Base-by-base conservation (phyloP, 495 filamentous ascomycete species). In the Aspergillus egyptiacus region DNA sequence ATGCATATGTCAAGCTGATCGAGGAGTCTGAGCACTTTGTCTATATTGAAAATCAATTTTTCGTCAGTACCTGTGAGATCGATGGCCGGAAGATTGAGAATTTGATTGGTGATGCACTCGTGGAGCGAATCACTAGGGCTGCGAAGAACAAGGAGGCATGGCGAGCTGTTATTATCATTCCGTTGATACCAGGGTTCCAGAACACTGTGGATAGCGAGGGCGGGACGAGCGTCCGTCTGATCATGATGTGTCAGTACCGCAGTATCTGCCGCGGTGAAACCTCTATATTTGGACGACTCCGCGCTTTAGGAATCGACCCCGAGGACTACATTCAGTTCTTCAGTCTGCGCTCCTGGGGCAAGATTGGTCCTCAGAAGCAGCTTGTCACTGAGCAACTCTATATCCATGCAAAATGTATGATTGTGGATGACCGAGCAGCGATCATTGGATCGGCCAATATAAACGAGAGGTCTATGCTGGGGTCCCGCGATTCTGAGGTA, bases 21-120 rank as follows among this genome's bases (percentile, higher is more conserved):
- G 84, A 93, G 58, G 80, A 89, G 45, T 95, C 89, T 7, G 90
- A 99, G 38, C 93, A 97, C 58, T 96, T 97, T 53, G 88, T 99
- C 48, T 97, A 99, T 64, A 95, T 99, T 51, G 93, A 99, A 60
- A 99, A 99, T 62, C 93, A 99, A 64, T 99, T 99, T 72, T 99
- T 95, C 70, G 87, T 99, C 70, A 93, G 84, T 46, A 95, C 87
- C 46, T 95, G 89, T 49, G 85, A 91, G 55, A 89, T 91, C 13
- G 81, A 95, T 47, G 87, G 86, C 30, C 85, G 81, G 35, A 86
- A 83, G 60, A 91, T 99, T 48, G 80, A 91, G 60, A 99, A 99
- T 56, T 75, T 80, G 51, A 96, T 99, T 56, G 91, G 94, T 19
- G 93, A 99, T 71, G 91, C 93, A 2, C 71, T 99, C 38, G 94